These are phyloP conservation scores for Colletotrichum graminicola DNA, from an alignment of 2,329 filamentous ascomycete species.

Conservation along the genomic window DNA sequence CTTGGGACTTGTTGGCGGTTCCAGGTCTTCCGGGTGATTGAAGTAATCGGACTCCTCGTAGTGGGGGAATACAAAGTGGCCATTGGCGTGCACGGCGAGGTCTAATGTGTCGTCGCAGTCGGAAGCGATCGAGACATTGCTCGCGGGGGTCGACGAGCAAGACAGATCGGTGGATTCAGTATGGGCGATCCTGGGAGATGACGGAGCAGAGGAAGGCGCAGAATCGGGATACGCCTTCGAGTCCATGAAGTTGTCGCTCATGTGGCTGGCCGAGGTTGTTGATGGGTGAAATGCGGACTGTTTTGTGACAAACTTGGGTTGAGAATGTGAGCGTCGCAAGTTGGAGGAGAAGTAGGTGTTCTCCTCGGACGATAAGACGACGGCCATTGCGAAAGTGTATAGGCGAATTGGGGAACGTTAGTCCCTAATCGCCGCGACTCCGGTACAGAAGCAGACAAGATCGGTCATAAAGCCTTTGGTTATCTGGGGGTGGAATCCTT, in stretches of 20 bases:
- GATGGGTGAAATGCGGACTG: slow-evolving; percentile 59
- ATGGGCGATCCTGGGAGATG: slow-evolving; percentile 66
- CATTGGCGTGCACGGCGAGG: slow-evolving; percentile 61
- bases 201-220: slow-evolving; percentile 65
- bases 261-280: slow-evolving; percentile 57
- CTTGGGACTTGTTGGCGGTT: slow-evolving; percentile 64
- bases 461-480: slow-evolving; percentile 32
- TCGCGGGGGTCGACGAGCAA: slow-evolving; percentile 72
- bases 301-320: slow-evolving; percentile 65
- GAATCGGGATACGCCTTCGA: slow-evolving; percentile 60
- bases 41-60: slow-evolving; percentile 63
- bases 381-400: slow-evolving; percentile 59
- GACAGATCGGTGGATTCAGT: slow-evolving; percentile 68
- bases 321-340: slow-evolving; percentile 71
- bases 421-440: slow-evolving; percentile 35
- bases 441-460: slow-evolving; percentile 18
- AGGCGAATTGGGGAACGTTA: slow-evolving; percentile 37
- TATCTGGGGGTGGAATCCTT: not conserved
- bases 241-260: slow-evolving; percentile 61
- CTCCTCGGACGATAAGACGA: slow-evolving; percentile 69
- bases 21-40: slow-evolving; percentile 60
- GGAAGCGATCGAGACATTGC: slow-evolving; percentile 72
- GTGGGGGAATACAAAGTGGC: slow-evolving; percentile 61
- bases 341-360: slow-evolving; percentile 66
- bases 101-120: slow-evolving; percentile 62